Evolutionary conservation across 208 protist genomes (phyloP), one percentile per base, ranked within the genome.

Genomic region (Acanthamoeba polyphaga): DNA sequence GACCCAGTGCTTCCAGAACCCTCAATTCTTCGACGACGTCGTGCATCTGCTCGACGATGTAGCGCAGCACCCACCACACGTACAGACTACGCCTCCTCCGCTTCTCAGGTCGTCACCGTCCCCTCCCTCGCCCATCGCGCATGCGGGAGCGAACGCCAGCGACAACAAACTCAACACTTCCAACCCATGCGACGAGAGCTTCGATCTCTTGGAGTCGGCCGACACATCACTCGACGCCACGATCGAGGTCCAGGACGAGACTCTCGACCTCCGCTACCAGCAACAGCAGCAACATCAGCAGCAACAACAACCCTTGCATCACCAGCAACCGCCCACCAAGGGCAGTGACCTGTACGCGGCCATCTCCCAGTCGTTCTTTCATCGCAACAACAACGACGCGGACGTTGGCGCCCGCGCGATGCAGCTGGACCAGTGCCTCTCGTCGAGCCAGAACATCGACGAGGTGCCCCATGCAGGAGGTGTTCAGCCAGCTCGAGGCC

Each of bases 31-130:
- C 58, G 82, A 58, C 27, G 82, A 89, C 12, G 58, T 89, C 13
- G 22, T 89, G 9, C 82, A 89, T 64, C 82, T 89, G 34, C 82
- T 89, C 32, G 82, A 89, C 60, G 58, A 62, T 32, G 82, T 89
- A 9, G 62, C 15, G 3, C 62, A 12, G 15, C 43, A 89, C 19
- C 82, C 24, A 15, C 82, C 72, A 22, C 32, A 46, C 4, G n/a
- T 27, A 15, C 17, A 22, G 1, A 17, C 15, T 58, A 7, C 53
- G 3, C 24, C 27, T 74, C 32, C 66, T 12, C 9, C 66, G 7
- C 12, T 34, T n/a, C n/a, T 74, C 66, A 74, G 24, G 66, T 74
- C 66, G 1, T 74, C 66, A 29, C 66, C 66, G 12, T 38, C 66
- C 4, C 66, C 66, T 74, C 66, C 66, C 32, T 74, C 66, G 2